Conservation (phyloP, 768 basidiomycete species). For the Pseudohyphozyma bogoriensis region DNA sequence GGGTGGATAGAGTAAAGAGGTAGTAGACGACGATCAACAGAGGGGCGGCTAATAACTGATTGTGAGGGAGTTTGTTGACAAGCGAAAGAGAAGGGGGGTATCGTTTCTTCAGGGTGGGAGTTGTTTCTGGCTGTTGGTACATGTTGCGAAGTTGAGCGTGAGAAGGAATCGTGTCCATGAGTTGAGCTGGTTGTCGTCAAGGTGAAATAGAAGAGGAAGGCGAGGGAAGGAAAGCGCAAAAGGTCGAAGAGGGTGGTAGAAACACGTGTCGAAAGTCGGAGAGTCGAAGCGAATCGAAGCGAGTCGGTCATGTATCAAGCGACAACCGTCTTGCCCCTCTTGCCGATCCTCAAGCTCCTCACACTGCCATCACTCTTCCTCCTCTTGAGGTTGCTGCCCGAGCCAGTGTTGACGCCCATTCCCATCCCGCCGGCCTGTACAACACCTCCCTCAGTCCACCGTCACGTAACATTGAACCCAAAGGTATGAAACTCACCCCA, state of each 20-base stretch:
- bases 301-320: not conserved
- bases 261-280: not conserved
- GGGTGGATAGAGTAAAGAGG: not conserved
- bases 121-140: too few species aligned
- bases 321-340: not conserved
- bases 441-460: not conserved
- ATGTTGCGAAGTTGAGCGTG: conserved; percentile 1
- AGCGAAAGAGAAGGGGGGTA: not conserved
- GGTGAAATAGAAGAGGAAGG: not conserved
- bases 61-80: not conserved
- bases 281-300: not conserved
- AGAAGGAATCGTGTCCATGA: not conserved
- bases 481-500: not conserved
- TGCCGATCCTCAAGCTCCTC: not conserved
- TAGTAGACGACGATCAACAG: not conserved
- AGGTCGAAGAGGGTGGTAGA: not conserved
- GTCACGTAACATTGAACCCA: not conserved
- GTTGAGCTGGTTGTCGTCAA: not conserved
- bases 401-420: conserved; percentile 11
- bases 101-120: not conserved
- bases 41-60: too few species aligned
- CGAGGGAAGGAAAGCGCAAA: not conserved
- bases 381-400: conserved; percentile 14
- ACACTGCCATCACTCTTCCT: not conserved
- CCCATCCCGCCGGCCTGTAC: not conserved